Evolutionary conservation across 1,139 yeast species (phyloP).

Genomic region (Magnusiomyces suaveolens): DNA sequence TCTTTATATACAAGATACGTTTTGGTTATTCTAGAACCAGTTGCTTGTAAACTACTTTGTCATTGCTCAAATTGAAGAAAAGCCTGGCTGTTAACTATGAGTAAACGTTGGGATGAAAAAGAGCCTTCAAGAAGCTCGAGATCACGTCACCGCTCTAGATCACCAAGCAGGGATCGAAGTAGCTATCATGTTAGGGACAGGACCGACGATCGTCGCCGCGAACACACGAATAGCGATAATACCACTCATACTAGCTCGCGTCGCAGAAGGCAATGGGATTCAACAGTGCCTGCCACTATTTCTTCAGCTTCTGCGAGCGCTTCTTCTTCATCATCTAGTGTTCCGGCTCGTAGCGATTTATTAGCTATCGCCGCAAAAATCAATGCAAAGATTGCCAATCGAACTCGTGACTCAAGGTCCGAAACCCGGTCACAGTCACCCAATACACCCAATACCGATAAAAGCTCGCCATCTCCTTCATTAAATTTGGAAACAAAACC

Average conservation of each 20-base stretch:
- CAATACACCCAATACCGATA: not conserved
- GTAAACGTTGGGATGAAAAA: constrained; percentile 1
- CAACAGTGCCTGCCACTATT: constrained; percentile 2
- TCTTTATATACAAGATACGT: too few relatives aligned
- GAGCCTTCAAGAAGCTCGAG: too few relatives aligned
- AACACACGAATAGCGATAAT: constrained; percentile 5
- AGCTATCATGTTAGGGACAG: constrained; percentile 7
- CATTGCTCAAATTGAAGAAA: too few relatives aligned
- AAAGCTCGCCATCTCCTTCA: not conserved
- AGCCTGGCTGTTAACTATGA: not conserved
- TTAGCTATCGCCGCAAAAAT: constrained; percentile 32
- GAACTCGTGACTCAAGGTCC: not conserved
- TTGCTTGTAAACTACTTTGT: too few relatives aligned
- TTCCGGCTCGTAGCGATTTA: constrained; percentile 20
- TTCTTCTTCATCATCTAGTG: not conserved
- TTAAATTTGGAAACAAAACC: not conserved
- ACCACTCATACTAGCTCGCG: constrained; percentile 7
- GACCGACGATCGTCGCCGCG: constrained; percentile 8
- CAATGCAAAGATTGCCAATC: constrained; percentile 26
- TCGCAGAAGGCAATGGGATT: constrained; percentile 10
- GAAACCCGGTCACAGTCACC: constrained; percentile 1
- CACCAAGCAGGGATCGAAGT: not conserved
- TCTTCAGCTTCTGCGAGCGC: not conserved
- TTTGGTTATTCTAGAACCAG: too few relatives aligned
- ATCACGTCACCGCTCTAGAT: constrained; percentile 5